Conservation (phyloP, 768 basidiomycete species). For the Grammothele lineata region DNA sequence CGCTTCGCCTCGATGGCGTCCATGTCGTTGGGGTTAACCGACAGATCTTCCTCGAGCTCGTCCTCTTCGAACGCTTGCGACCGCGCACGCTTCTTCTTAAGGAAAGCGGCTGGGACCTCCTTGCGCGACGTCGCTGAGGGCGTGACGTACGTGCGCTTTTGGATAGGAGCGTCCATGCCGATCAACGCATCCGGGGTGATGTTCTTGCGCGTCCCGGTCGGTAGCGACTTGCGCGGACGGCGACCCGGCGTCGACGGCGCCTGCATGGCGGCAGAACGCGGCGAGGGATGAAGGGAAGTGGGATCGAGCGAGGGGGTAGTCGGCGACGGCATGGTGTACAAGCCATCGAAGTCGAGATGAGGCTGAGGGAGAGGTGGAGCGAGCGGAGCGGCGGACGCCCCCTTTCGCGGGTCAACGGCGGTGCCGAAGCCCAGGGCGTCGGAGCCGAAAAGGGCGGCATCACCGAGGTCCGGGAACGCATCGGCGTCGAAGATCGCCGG, state of each 20-base stretch:
- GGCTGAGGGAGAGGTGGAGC: constrained; percentile 11
- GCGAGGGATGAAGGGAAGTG: constrained; percentile 31
- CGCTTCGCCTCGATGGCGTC: constrained; percentile 78
- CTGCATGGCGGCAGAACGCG: constrained; percentile 21
- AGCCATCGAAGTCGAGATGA: constrained; percentile 28
- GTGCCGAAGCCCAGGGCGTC: constrained; percentile 11
- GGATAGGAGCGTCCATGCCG: constrained; percentile 74
- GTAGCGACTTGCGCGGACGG: constrained; percentile 29
- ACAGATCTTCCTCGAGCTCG: constrained; percentile 38
- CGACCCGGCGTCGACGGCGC: constrained; percentile 13
- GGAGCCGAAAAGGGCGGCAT: constrained; percentile 28
- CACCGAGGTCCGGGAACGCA: constrained; percentile 26
- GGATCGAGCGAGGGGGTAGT: constrained; percentile 45
- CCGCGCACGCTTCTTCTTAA: constrained; percentile 58
- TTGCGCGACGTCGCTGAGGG: constrained; percentile 78
- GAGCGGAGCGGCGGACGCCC: constrained; percentile 14
- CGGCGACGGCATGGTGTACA: constrained; percentile 48
- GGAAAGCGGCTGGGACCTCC: constrained; percentile 62
- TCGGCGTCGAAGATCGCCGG: constrained; percentile 36
- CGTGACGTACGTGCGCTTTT: constrained; percentile 65
- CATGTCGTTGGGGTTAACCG: constrained; percentile 44
- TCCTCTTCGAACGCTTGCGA: constrained; percentile 47
- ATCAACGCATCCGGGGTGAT: constrained; percentile 61
- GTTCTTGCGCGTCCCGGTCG: constrained; percentile 72
- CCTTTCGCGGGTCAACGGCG: constrained; percentile 16